Percentiles rank a stretch among this genome's conserved stretches.
Conservation (phyloP, 73 alveolate genomes). For the Paramecium tetraurelia region DNA sequence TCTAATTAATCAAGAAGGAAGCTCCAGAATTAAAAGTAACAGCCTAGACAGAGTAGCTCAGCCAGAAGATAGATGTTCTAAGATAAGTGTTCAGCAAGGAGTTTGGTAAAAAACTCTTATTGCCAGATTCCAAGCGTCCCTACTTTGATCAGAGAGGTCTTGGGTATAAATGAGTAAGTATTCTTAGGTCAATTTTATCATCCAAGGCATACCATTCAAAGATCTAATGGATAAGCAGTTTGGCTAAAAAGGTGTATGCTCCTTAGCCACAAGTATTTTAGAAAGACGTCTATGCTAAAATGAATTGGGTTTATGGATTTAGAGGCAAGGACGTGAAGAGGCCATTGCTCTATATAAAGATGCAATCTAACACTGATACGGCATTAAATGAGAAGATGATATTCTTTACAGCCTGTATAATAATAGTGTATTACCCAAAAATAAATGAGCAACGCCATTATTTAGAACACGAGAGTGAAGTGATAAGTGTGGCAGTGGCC, state of each 20-base stretch:
- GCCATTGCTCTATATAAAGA: slow-evolving; percentile 70
- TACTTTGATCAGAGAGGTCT: slow-evolving; percentile 12
- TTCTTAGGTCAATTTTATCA: slow-evolving; percentile 4
- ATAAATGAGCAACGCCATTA: slow-evolving; percentile 85
- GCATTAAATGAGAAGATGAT: slow-evolving; percentile 78
- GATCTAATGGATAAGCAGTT: slow-evolving; percentile 67
- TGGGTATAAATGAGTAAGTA: neutral
- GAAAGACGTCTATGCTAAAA: slow-evolving; percentile 62
- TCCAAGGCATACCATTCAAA: slow-evolving; percentile 58
- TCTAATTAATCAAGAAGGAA: slow-evolving; percentile 55
- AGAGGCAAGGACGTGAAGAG: slow-evolving; percentile 87
- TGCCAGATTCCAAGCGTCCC: slow-evolving; percentile 11
- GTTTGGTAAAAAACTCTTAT: slow-evolving; percentile 34
- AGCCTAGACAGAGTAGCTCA: neutral
- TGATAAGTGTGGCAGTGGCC: slow-evolving; percentile 83
- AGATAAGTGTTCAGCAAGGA: slow-evolving; percentile 36
- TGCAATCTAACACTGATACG: neutral
- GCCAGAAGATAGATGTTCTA: slow-evolving; percentile 5
- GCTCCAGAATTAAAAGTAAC: slow-evolving; percentile 25
- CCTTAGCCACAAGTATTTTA: slow-evolving; percentile 51
- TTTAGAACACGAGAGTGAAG: slow-evolving; percentile 90
- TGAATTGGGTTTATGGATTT: slow-evolving; percentile 97
- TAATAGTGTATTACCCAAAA: slow-evolving; percentile 80
- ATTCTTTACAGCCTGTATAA: slow-evolving; percentile 87
- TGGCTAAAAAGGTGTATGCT: slow-evolving; percentile 66